Percentiles rank a stretch among this genome's conserved stretches.
phyloP scores from a whole-genome alignment of 352 stramenopile species.

The Thalassiosira allenii region DNA sequence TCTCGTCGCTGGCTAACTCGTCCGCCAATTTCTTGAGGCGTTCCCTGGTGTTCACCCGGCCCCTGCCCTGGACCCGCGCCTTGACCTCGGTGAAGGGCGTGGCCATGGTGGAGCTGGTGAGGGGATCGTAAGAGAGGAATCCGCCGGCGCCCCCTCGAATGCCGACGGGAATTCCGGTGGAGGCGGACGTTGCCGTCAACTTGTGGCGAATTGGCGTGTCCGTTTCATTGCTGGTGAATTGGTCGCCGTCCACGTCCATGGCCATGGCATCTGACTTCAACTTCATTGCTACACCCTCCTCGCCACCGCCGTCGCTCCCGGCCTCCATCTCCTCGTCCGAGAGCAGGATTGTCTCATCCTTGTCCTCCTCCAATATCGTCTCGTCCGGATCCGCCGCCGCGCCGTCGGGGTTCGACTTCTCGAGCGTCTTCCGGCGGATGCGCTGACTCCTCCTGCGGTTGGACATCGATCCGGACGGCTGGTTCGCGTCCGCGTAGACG shows the following conservation, averaged over 20 bases:
- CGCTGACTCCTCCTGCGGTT: too few species aligned
- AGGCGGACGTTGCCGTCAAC: too few species aligned
- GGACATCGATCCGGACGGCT: too few species aligned
- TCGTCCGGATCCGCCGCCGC: slow-evolving; percentile 18
- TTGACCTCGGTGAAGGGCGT: background rate
- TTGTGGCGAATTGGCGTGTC: too few species aligned
- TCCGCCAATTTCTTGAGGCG: slow-evolving; percentile 24
- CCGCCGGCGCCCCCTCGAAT: background rate
- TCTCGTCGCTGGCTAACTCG: slow-evolving; percentile 27
- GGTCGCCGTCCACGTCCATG: slow-evolving; percentile 18
- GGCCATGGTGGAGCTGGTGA: slow-evolving; percentile 29
- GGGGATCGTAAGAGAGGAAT: slow-evolving; percentile 29
- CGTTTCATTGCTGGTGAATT: too few species aligned
- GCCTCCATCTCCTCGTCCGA: slow-evolving; percentile 23
- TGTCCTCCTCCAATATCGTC: slow-evolving; percentile 40
- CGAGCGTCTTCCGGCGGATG: too few species aligned
- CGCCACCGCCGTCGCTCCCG: background rate
- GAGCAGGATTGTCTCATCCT: slow-evolving; percentile 37
- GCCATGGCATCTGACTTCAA: slow-evolving; percentile 18
- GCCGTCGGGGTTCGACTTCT: too few species aligned
- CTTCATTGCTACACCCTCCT: background rate
- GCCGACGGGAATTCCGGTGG: too few species aligned
- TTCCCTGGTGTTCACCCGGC: slow-evolving; percentile 19
- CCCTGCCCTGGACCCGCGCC: slow-evolving; percentile 14
- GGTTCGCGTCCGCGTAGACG: too few species aligned